Conservation (phyloP, 768 basidiomycete species). For the Boletus vermiculosoides region DNA sequence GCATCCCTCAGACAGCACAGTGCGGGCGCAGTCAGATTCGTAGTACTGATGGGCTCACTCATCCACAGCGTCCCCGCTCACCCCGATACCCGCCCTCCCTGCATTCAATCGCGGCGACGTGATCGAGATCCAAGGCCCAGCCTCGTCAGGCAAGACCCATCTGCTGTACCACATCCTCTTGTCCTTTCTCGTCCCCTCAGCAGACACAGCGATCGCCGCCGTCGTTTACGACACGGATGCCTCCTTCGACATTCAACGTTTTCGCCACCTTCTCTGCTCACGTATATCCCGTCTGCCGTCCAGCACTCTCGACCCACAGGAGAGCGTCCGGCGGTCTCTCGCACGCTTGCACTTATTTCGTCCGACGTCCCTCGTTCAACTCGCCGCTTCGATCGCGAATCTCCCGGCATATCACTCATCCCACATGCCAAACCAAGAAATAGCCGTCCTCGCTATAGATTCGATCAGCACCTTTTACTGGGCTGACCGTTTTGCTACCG, state of each 20-base stretch:
- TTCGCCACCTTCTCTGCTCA: slow-evolving; percentile 50
- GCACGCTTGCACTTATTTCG: slow-evolving; percentile 63
- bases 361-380: slow-evolving; percentile 63
- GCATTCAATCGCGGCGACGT: slow-evolving; percentile 56
- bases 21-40: slow-evolving; percentile 20
- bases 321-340: slow-evolving; percentile 42
- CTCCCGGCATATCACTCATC: slow-evolving; percentile 54
- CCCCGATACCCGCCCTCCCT: slow-evolving; percentile 18
- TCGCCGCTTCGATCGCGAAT: slow-evolving; percentile 63
- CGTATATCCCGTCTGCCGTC: slow-evolving; percentile 39
- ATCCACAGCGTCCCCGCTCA: slow-evolving; percentile 30
- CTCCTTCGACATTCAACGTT: slow-evolving; percentile 56
- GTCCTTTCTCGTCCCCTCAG: slow-evolving; percentile 50
- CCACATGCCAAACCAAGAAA: slow-evolving; percentile 49
- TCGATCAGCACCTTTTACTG: slow-evolving; percentile 78
- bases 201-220: slow-evolving; percentile 53
- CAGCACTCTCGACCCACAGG: slow-evolving; percentile 20
- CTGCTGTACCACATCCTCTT: slow-evolving; percentile 66
- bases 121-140: slow-evolving; percentile 73
- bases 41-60: slow-evolving; percentile 26
- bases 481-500: slow-evolving; percentile 65
- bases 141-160: slow-evolving; percentile 76
- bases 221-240: slow-evolving; percentile 71
- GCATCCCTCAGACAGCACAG: slow-evolving; percentile 40
- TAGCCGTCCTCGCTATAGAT: slow-evolving; percentile 71